phyloP scores from a whole-genome alignment of 129 eudicot genomes.

The Oenanthe sinensis region DNA sequence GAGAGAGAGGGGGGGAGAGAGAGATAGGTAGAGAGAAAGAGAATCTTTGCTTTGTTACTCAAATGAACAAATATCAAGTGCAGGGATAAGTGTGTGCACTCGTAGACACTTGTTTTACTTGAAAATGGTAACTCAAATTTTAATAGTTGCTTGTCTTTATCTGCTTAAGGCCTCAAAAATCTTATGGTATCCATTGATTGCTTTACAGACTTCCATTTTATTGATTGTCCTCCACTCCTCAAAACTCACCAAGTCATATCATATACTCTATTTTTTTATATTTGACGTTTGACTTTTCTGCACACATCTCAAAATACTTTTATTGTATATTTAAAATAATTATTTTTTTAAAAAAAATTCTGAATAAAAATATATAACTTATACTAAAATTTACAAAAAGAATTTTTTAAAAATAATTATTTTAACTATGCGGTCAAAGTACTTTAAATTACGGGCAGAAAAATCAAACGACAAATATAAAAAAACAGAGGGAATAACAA shows the following conservation, averaged over 20 bases:
- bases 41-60: conserved; percentile 45
- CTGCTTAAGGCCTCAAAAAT: conserved; percentile 13
- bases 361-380: too few relatives aligned
- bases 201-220: background rate
- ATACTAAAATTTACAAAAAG: too few relatives aligned
- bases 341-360: too few relatives aligned
- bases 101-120: conserved; percentile 15
- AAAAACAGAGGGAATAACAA: background rate
- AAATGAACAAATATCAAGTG: conserved; percentile 46
- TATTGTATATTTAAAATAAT: too few relatives aligned
- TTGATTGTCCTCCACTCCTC: background rate
- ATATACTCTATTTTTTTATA: too few relatives aligned
- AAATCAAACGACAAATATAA: too few relatives aligned
- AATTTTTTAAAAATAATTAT: too few relatives aligned
- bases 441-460: too few relatives aligned
- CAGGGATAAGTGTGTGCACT: conserved; percentile 40
- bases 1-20: background rate
- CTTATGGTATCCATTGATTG: background rate
- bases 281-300: too few relatives aligned
- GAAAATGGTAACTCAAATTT: background rate
- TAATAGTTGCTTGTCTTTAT: conserved; percentile 11
- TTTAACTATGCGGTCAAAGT: too few relatives aligned
- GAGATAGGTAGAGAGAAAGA: conserved; percentile 21
- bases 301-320: too few relatives aligned
- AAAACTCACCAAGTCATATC: conserved; percentile 2